Evolutionary conservation across 352 stramenopile genomes (phyloP).

Genomic region (Phytopythium aichiense): DNA sequence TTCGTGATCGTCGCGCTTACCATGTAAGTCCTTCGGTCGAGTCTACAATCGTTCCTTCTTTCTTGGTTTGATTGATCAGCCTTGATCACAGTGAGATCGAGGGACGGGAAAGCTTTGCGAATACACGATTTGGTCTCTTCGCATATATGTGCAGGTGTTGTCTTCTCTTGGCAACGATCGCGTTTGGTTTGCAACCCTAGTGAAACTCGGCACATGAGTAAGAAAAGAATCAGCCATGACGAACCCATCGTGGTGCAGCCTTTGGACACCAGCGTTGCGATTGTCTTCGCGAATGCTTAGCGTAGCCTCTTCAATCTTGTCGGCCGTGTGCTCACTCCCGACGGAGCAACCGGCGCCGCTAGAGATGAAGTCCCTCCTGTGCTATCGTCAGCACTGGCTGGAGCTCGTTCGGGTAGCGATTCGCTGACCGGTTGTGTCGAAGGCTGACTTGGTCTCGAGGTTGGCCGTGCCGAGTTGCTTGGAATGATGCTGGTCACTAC

Average conservation of each 20-base stretch:
- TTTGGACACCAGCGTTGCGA: not conserved
- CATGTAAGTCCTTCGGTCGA: not conserved
- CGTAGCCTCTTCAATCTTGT: constrained; percentile 32
- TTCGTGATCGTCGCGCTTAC: not conserved
- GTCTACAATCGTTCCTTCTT: not conserved
- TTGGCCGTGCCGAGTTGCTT: constrained; percentile 15
- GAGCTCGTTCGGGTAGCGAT: not conserved
- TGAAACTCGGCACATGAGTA: not conserved
- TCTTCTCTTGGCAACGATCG: not conserved
- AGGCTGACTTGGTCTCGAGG: constrained; percentile 4
- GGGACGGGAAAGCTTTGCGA: not conserved
- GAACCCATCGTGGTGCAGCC: not conserved
- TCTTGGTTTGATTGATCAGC: not conserved
- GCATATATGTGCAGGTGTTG: not conserved
- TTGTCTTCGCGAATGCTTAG: constrained; percentile 4
- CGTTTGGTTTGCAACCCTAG: not conserved
- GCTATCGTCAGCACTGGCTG: constrained; percentile 5
- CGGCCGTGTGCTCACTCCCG: constrained; percentile 16
- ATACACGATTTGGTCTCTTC: not conserved
- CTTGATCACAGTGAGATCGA: not conserved
- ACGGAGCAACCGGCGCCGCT: constrained; percentile 15
- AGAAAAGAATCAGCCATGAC: not conserved
- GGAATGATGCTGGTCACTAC: constrained; percentile 15
- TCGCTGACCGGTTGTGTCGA: constrained; percentile 5
- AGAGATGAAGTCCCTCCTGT: constrained; percentile 3